Evolutionary conservation across 208 protist species (phyloP), one percentile per base, ranked within the genome.

Genomic region (Acanthamoeba triangularis): DNA sequence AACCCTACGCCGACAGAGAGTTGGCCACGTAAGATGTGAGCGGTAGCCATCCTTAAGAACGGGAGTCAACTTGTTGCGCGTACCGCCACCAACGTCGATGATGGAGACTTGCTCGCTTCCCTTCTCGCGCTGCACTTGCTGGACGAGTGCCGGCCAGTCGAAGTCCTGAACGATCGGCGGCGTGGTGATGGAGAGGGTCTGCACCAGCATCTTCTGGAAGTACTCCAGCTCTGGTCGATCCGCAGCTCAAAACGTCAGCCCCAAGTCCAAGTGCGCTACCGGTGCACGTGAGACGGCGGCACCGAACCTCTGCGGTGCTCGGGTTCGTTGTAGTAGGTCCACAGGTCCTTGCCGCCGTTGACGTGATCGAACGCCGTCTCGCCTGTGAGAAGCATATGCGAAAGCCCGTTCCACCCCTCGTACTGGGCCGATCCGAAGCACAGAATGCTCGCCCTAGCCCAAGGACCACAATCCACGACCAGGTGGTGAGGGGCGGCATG

Each of bases 111-210:
- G n/a, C 10, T 63, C 49, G 14, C 33, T 44, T 7, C 80, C 52
- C 41, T 54, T 88, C 33, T 54, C 49, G 6, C 56, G 65, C 35
- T 94, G 65, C 20, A 63, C 35, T 5, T 14, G 7, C 23, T 25
- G 16, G 3, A 94, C 90, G 47, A 85, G 69, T 13, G 41, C 14
- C 0, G 20, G 13, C 90, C 90, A 94, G 20, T 94, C 54, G 41
- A 94, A 94, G 69, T 94, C 90, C n/a, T 52, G 23, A 13, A 84
- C 49, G 28, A 94, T 56, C 16, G 90, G 90, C 3, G 90, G 90
- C 2, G 80, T 88, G 49, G 80, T 88, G 49, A 88, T 30, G 80
- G 80, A 23, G 25, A 88, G 80, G 1, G 80, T 88, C 33, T 88
- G 49, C 30, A 63, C 35, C 49, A 88, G 52, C 80, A 88, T 88